Evolutionary conservation across 1,139 yeast species (phyloP), one percentile per base, ranked within the genome.

Genomic region (Protomyces pachydermus): DNA sequence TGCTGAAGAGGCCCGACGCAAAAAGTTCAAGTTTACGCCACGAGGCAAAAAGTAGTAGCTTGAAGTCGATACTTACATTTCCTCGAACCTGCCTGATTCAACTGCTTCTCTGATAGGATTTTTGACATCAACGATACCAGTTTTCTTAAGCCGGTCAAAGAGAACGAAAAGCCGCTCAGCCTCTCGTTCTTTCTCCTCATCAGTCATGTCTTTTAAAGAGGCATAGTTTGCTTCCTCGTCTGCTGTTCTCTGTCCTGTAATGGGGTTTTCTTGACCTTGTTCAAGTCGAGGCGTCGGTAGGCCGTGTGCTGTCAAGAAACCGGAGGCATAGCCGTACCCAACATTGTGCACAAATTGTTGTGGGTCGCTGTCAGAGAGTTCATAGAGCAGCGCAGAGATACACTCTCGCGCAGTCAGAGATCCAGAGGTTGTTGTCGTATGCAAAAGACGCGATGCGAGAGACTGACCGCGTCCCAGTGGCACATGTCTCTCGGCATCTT

Each of bases 101-200:
- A 68, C 67, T 12, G 75, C 76, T 14, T 67, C 63, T 38, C 70
- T 69, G 18, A 74, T 68, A 3, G 77, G 77, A 66, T 74, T 81
- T 66, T 78, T 76, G 51, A 81, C 77, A 63, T 79, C 76, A 68
- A 82, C 77, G 0, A 80, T 73, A 0, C 84, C 82, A 63, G 76
- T 78, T 69, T 77, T 77, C 51, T 46, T 50, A 28, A 50, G 77
- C 67, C 81, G 73, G 48, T 81, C 84, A 69, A 83, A 81, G 3
- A 82, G 66, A 2, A 76, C 79, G 70, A 79, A 81, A 70, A 83
- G 72, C 68, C 80, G 77, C 63, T 82, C 84, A 1, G 85, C 82
- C 69, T 83, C 86, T 9, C 72, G 71, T 66, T 81, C 83, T 69
- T 82, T 82, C 68, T 83, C 86, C 64, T 79, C 82, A n/a, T 76